Evolutionary conservation across 805 yeast species (phyloP), one percentile per base, ranked within the genome.

Genomic region (Candida pseudofarinosa): DNA sequence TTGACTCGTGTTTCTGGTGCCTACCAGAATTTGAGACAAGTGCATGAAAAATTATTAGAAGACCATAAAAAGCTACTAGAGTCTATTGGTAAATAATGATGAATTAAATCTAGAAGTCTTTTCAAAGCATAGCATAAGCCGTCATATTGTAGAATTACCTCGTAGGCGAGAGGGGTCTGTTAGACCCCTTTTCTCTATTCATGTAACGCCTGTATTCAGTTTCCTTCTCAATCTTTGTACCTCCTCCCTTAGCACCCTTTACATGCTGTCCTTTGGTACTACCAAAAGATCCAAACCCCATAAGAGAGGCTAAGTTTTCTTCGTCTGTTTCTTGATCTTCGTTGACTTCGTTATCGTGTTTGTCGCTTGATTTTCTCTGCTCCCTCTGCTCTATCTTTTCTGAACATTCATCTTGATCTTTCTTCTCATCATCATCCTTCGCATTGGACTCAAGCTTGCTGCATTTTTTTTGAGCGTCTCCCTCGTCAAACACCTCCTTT

Each of bases 281-380:
- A 1, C 67, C 73, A 56, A 80, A 79, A 1, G 76, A 74, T 2
- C 70, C 64, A 51, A 80, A 80, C 4, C 87, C 87, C 83, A 81
- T 79, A 38, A 79, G 41, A 41, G 67, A 58, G 48, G 66, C 59
- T 71, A 76, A 62, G 23, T 61, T 60, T 2, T 48, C 47, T 3
- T 54, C 56, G 2, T 44, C 45, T 30, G 56, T 54, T 26, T 53
- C 55, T 42, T 52, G 56, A 34, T 54, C 58, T 15, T 26, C 32
- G 19, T 26, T 37, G 16, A 23, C 4, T 39, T 38, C 15, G 32
- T 28, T 28, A 28, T 33, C 34, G 32, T 33, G 39, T 36, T 26
- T 36, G 8, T 23, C 50, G 23, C 54, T 28, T 55, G 38, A 28
- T 48, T 26, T 42, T 46, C 28, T 4, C 26, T 13, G n/a, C 12